Evolutionary conservation across 2,329 filamentous ascomycete species (phyloP).

Genomic region (Colletotrichum chlorophyti): DNA sequence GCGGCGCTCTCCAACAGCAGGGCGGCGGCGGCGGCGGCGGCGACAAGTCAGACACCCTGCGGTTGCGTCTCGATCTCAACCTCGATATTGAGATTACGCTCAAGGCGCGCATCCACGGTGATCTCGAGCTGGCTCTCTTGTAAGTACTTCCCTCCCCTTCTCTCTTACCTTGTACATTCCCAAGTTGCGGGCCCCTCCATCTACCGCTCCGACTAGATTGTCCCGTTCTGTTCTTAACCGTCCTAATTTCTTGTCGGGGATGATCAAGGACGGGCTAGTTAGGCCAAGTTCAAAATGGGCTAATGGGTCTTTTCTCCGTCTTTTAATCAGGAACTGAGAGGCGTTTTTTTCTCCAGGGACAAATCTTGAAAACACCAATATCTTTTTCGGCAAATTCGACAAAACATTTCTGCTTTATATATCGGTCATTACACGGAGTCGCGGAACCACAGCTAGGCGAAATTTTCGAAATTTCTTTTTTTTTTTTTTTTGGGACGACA

Average conservation of each 20-base stretch:
- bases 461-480: no score
- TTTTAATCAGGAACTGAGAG: slow-evolving; percentile 32
- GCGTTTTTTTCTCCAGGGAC: slow-evolving; percentile 29
- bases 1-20: slow-evolving; percentile 41
- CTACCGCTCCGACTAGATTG: slow-evolving; percentile 12
- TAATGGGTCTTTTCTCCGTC: slow-evolving; percentile 31
- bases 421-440: slow-evolving; percentile 12
- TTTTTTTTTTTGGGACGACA: no score
- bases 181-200: slow-evolving; percentile 10
- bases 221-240: slow-evolving; percentile 22
- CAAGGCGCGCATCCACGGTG: slow-evolving; percentile 86
- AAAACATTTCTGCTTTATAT: not conserved
- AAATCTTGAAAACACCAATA: slow-evolving; percentile 22
- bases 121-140: slow-evolving; percentile 77
- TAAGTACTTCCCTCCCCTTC: slow-evolving; percentile 43
- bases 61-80: slow-evolving; percentile 79
- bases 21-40: slow-evolving; percentile 40
- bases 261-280: slow-evolving; percentile 33
- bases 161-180: no score
- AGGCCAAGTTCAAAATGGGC: slow-evolving; percentile 31
- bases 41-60: slow-evolving; percentile 70
- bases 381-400: not conserved
- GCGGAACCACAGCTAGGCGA: slow-evolving; percentile 11
- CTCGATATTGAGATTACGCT: slow-evolving; percentile 87
- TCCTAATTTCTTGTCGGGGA: slow-evolving; percentile 29